Evolutionary conservation across 257 asterid species (phyloP).

Genomic region (Plantago elongata): DNA sequence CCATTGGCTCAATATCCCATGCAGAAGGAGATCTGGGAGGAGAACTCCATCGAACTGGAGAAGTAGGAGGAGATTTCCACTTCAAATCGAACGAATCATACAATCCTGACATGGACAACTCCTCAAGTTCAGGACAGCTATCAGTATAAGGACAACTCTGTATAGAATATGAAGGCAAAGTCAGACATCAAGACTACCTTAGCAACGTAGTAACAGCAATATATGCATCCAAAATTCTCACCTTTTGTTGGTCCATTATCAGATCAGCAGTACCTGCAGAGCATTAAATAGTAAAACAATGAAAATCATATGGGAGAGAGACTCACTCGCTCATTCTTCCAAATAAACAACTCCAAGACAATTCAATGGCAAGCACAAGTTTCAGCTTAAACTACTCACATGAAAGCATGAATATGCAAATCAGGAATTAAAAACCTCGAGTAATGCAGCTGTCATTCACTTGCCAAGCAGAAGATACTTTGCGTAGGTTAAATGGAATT

Average conservation of each 20-base stretch:
- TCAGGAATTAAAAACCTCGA: too few relatives aligned
- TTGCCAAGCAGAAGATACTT: too few relatives aligned
- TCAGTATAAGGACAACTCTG: constrained; percentile 26
- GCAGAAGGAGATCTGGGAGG: constrained; percentile 25
- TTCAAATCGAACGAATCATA: constrained; percentile 25
- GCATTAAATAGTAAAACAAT: neutral
- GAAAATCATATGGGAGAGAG: neutral
- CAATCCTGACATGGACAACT: constrained; percentile 36
- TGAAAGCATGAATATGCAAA: too few relatives aligned
- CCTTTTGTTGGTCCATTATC: constrained; percentile 23
- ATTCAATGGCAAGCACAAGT: too few relatives aligned
- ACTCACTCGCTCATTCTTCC: neutral
- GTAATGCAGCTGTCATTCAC: too few relatives aligned
- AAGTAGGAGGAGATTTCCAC: constrained; percentile 50
- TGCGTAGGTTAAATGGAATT: too few relatives aligned
- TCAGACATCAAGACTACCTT: constrained; percentile 11
- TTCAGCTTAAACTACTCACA: too few relatives aligned
- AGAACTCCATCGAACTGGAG: constrained; percentile 27
- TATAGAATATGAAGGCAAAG: constrained; percentile 7
- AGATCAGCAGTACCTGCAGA: constrained; percentile 26
- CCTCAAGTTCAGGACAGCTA: constrained; percentile 29
- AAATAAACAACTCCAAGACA: neutral
- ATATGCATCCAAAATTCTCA: constrained; percentile 15
- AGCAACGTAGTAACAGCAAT: constrained; percentile 4
- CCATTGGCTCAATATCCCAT: constrained; percentile 29